These are phyloP conservation scores for Monosporascus sp. DNA, from an alignment of 2,329 filamentous ascomycete genomes.

Conservation along the genomic window DNA sequence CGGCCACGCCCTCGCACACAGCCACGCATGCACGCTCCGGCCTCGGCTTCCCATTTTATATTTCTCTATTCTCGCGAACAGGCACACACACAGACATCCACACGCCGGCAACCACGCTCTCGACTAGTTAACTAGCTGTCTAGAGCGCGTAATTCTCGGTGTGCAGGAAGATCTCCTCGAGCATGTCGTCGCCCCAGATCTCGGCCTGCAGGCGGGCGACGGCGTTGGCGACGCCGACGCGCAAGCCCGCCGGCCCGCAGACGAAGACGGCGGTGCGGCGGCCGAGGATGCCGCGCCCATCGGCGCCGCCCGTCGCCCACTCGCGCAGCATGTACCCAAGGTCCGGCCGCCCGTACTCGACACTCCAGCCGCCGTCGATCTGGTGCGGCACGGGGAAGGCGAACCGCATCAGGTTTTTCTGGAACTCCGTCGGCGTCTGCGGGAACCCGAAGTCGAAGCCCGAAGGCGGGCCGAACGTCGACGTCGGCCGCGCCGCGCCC, in stretches of 20 bases:
- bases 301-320: constrained; percentile 66
- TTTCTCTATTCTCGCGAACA: background rate
- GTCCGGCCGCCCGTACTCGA: constrained; percentile 87
- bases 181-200: constrained; percentile 72
- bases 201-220: constrained; percentile 77
- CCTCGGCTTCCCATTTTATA: background rate
- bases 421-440: constrained; percentile 77
- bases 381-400: constrained; percentile 69
- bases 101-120: no score
- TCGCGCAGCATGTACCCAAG: constrained; percentile 81
- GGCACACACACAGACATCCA: no score
- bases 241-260: constrained; percentile 82
- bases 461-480: constrained; percentile 53
- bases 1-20: no score
- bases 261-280: constrained; percentile 84
- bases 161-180: constrained; percentile 90
- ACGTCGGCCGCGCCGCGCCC: constrained; percentile 40
- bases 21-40: background rate
- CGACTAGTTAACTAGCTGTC: constrained; percentile 10
- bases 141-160: constrained; percentile 91
- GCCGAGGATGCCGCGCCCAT: constrained; percentile 67
- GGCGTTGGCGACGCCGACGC: constrained; percentile 79
- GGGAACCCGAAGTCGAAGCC: constrained; percentile 80
- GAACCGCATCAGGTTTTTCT: constrained; percentile 85
- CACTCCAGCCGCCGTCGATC: constrained; percentile 77